Base-by-base conservation (phyloP, 1,139 yeast species). In the Taphrina populina region DNA sequence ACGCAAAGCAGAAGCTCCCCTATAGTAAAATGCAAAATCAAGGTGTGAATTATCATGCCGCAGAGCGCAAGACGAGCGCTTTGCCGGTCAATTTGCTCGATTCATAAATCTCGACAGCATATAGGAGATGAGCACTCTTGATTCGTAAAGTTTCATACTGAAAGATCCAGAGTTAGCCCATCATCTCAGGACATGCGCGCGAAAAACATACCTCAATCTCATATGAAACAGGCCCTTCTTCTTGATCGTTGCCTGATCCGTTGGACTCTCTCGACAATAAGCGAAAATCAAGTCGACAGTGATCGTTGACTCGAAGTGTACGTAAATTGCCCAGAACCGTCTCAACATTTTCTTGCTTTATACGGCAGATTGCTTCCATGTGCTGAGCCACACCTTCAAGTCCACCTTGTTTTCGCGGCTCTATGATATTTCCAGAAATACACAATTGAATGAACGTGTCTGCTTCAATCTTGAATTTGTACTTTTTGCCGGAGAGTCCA, bases 381-480 rank as follows among this genome's bases (percentile, higher is more conserved):
- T 43, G 47, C 23, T 30, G 47, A 19, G 47, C 47, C 3, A 43
- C 47, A 19, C 47, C 47, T 43, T 43, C 47, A 6, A 43, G 37
- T 17, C 35, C 37, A n/a, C 47, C 47, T 8, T 37, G 37, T 20
- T 29, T 30, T 2, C 47, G 24, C 8, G 35, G 47, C 47, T 43
- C 29, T 30, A 43, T 43, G 37, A 43, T 43, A 26, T 43, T 43
- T 8, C 47, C 47, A 15, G 32, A 19, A 7, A 43, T 19, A 17
- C 35, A 29, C 13, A 43, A 29, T 19, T 43, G 47, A 27, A 43
- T 43, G 15, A 43, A 43, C 11, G 37, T 43, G 15, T 43, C 47
- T 17, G 47, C 19, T 20, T 43, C 47, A 8, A 43, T n/a, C n/a
- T 24, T 30, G 21, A 43, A 43, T 7, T 30, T 43, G 47, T 43